Evolutionary conservation across 495 filamentous ascomycete species (phyloP).

Genomic region (Talaromyces stipitatus): DNA sequence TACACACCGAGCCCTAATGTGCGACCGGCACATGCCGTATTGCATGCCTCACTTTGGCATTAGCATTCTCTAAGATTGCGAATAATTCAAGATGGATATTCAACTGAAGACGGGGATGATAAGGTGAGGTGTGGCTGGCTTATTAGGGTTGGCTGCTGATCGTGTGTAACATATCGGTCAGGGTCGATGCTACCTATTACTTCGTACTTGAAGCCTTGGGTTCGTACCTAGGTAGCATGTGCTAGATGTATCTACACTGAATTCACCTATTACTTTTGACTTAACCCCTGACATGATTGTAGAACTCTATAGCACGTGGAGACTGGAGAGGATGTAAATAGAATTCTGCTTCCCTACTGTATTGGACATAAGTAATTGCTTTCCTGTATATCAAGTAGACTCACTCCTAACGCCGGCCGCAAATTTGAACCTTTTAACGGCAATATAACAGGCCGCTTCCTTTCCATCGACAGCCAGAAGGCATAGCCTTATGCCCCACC

Average conservation of each 20-base stretch:
- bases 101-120: too few species aligned
- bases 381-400: background rate
- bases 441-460: background rate
- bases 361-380: background rate
- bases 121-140: background rate
- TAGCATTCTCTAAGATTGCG: background rate
- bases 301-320: too few species aligned
- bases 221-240: background rate
- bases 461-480: background rate
- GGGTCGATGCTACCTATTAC: background rate
- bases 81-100: too few species aligned
- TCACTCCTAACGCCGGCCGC: background rate
- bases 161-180: background rate
- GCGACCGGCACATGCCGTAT: background rate
- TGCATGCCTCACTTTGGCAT: background rate
- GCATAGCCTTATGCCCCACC: too few species aligned
- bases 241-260: too few species aligned
- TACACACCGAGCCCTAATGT: background rate
- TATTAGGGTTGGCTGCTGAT: background rate
- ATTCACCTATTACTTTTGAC: too few species aligned
- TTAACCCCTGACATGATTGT: too few species aligned
- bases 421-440: background rate
- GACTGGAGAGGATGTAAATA: too few species aligned
- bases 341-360: too few species aligned
- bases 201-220: background rate